Evolutionary conservation across 116 monocot species (phyloP).

Genomic region (Cymodocea nodosa): DNA sequence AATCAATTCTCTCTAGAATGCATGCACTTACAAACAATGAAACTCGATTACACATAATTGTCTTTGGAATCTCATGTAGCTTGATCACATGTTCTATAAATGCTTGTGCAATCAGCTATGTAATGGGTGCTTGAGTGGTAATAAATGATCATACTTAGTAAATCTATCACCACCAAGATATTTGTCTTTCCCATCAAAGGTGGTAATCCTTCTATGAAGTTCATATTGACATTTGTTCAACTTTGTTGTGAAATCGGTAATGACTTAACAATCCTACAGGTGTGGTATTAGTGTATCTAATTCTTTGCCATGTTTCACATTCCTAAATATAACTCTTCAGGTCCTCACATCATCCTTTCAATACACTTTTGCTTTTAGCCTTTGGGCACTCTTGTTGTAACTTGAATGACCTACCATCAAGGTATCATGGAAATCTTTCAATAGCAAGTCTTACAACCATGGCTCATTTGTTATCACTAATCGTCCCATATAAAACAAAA

Average conservation of each 20-base stretch:
- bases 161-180: too few species aligned
- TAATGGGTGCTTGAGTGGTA: too few species aligned
- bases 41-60: background rate
- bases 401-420: too few species aligned
- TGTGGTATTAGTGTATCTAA: too few species aligned
- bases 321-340: background rate
- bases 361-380: background rate
- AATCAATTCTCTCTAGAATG: constrained; percentile 3
- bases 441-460: too few species aligned
- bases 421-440: too few species aligned
- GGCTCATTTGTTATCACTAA: background rate
- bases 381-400: too few species aligned
- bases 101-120: background rate
- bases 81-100: background rate
- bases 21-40: background rate
- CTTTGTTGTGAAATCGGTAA: too few species aligned
- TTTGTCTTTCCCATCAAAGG: too few species aligned
- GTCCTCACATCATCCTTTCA: background rate
- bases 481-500: background rate
- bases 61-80: background rate
- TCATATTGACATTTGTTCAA: too few species aligned
- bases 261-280: too few species aligned
- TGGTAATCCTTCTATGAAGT: too few species aligned
- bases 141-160: background rate
- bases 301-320: background rate